Percentiles rank a stretch among this genome's conserved stretches.
phyloP scores from a whole-genome alignment of 805 yeast genomes.

The Starmerella apicola region DNA sequence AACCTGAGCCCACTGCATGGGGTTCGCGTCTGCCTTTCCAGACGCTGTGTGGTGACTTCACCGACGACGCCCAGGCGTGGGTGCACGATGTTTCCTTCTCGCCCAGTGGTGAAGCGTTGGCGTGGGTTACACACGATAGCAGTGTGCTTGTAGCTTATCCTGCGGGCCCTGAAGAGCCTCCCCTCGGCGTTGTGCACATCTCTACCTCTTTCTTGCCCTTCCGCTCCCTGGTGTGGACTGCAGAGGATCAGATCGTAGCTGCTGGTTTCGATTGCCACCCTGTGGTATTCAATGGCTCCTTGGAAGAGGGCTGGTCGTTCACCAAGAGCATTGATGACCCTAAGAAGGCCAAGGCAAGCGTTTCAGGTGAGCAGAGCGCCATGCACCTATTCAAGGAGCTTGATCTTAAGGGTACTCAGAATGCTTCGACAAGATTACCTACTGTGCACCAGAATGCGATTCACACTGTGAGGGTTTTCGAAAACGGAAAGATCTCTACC shows the following conservation, averaged over 20 bases:
- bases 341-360: conserved; percentile 19
- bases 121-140: conserved; percentile 77
- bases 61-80: conserved; percentile 70
- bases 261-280: conserved; percentile 94
- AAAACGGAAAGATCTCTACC: conserved; percentile 44
- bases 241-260: conserved; percentile 56
- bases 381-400: conserved; percentile 89
- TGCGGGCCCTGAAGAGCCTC: conserved; percentile 51
- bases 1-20: conserved; percentile 77
- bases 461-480: conserved; percentile 42
- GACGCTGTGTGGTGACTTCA: conserved; percentile 72
- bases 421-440: conserved; percentile 37
- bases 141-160: conserved; percentile 73
- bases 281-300: conserved; percentile 63
- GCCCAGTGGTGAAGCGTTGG: conserved; percentile 65
- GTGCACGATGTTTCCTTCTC: conserved; percentile 82
- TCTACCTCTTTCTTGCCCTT: conserved; percentile 69
- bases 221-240: conserved; percentile 57
- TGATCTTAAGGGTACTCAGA: conserved; percentile 79
- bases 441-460: conserved; percentile 88
- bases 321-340: conserved; percentile 53
- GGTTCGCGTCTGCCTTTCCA: conserved; percentile 92
- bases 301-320: conserved; percentile 47
- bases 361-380: conserved; percentile 36
- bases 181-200: conserved; percentile 44